These are phyloP conservation scores for Saturnispora quitensis DNA, from an alignment of 805 yeast genomes.

Conservation along the genomic window DNA sequence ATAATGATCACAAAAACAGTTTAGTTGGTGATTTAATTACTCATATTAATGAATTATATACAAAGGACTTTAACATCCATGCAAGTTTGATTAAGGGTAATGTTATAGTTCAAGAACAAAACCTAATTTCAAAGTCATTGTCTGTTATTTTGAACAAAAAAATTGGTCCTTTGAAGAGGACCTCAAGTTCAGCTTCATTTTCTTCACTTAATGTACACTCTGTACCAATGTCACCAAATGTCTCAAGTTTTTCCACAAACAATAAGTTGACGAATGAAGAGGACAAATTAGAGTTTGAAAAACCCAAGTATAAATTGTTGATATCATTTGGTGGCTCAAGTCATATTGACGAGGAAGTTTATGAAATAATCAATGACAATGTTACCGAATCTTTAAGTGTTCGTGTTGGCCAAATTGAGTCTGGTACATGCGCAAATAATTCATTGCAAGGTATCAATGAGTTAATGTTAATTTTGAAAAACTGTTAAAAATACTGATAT, in stretches of 20 bases:
- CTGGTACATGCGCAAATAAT: conserved; percentile 42
- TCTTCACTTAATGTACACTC: conserved; percentile 10
- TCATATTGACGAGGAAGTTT: conserved; percentile 60
- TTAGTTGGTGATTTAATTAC: conserved; percentile 79
- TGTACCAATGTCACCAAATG: conserved; percentile 10
- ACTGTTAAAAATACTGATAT: neutral
- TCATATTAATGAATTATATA: conserved; percentile 70
- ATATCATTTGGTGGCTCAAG: conserved; percentile 59
- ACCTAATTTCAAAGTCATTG: conserved; percentile 48
- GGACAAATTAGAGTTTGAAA: neutral
- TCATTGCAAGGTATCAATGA: conserved; percentile 65
- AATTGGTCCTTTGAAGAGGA: neutral
- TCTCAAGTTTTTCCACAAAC: conserved; percentile 2
- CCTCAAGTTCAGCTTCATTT: conserved; percentile 14
- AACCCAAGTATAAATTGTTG: conserved; percentile 30
- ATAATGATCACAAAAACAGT: conserved; percentile 52
- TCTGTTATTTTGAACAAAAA: conserved; percentile 35
- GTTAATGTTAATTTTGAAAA: conserved; percentile 42
- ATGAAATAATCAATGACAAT: conserved; percentile 38
- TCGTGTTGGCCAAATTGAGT: conserved; percentile 38
- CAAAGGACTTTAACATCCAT: conserved; percentile 51
- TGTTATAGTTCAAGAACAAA: conserved; percentile 62
- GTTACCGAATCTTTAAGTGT: conserved; percentile 45
- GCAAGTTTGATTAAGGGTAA: conserved; percentile 65
- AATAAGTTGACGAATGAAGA: neutral